A percentile compares a stretch with the other conserved stretches of the same genome.
Evolutionary conservation across 177 flowering plant genomes (phyloP).

Genomic region (Vitis hybrid): DNA sequence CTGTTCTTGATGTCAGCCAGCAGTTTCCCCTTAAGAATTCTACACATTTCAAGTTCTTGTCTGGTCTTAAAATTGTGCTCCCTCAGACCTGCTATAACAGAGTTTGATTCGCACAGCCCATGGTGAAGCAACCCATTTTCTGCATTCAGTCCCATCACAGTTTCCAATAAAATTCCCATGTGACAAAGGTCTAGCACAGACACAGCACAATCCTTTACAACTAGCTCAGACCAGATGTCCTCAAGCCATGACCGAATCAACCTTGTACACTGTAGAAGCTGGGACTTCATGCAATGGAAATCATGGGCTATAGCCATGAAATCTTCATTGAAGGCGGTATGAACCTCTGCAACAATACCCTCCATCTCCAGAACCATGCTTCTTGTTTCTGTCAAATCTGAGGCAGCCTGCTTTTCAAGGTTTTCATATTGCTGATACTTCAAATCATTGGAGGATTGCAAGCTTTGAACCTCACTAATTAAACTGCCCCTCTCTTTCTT

Average conservation of each 20-base stretch:
- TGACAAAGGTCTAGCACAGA: conserved; percentile 90
- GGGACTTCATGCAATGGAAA: conserved; percentile 45
- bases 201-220: conserved; percentile 78
- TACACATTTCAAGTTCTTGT: conserved; percentile 76
- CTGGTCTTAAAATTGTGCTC: conserved; percentile 61
- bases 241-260: conserved; percentile 62
- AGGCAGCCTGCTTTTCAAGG: conserved; percentile 45
- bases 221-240: conserved; percentile 82
- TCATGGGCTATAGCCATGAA: conserved; percentile 46
- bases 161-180: conserved; percentile 81
- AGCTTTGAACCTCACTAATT: conserved; percentile 38
- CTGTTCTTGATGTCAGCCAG: conserved; percentile 72
- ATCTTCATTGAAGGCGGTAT: conserved; percentile 32
- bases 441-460: conserved; percentile 40
- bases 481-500: conserved; percentile 51
- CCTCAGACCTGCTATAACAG: conserved; percentile 63
- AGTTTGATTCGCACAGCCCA: conserved; percentile 69
- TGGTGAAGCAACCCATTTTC: conserved; percentile 86
- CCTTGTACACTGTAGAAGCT: conserved; percentile 40
- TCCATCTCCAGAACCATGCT: conserved; percentile 49
- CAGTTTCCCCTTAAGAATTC: conserved; percentile 68
- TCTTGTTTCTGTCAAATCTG: conserved; percentile 36
- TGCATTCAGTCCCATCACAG: conserved; percentile 75
- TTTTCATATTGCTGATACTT: conserved; percentile 41
- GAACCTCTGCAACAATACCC: conserved; percentile 34